Evolutionary conservation across 2,329 filamentous ascomycete genomes (phyloP).

Genomic region (Penicillium sp.): DNA sequence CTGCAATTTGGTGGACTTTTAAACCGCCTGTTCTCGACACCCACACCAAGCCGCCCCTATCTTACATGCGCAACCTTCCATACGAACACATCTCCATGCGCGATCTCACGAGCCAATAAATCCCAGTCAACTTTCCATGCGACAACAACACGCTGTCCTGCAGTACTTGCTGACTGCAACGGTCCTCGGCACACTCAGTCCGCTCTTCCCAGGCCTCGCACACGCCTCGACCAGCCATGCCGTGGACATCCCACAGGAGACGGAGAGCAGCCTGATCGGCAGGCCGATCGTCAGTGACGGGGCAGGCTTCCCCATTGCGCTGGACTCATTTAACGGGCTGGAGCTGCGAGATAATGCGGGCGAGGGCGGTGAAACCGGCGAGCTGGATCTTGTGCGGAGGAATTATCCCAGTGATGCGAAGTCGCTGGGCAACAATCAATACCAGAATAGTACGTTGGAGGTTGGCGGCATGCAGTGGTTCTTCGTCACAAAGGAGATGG

Average conservation of each 20-base stretch:
- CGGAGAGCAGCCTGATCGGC: conserved; percentile 50
- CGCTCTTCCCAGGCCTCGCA: conserved; percentile 58
- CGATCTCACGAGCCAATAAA: conserved; percentile 2
- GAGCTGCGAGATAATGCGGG: conserved; percentile 33
- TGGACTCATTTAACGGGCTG: conserved; percentile 33
- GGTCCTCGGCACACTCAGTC: conserved; percentile 57
- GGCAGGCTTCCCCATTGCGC: conserved; percentile 26
- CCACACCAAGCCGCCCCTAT: not conserved
- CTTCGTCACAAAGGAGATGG: conserved; percentile 60
- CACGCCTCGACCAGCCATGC: conserved; percentile 66
- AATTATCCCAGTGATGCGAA: conserved; percentile 50
- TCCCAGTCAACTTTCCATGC: conserved; percentile 36
- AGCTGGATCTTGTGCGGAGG: conserved; percentile 57
- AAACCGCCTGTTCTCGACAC: conserved; percentile 7
- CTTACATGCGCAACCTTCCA: not conserved
- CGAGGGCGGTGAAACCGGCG: conserved; percentile 34
- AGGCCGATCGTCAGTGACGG: conserved; percentile 34
- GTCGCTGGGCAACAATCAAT: conserved; percentile 65
- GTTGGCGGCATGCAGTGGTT: conserved; percentile 66
- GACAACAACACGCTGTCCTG: conserved; percentile 61
- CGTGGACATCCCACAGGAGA: conserved; percentile 52
- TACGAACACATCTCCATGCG: conserved; percentile 8
- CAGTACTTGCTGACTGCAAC: conserved; percentile 73
- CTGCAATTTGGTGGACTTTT: conserved; percentile 1
- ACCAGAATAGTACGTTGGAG: conserved; percentile 60